Evolutionary conservation across 148 eudicot species (phyloP).

Genomic region (Camellia japonica): DNA sequence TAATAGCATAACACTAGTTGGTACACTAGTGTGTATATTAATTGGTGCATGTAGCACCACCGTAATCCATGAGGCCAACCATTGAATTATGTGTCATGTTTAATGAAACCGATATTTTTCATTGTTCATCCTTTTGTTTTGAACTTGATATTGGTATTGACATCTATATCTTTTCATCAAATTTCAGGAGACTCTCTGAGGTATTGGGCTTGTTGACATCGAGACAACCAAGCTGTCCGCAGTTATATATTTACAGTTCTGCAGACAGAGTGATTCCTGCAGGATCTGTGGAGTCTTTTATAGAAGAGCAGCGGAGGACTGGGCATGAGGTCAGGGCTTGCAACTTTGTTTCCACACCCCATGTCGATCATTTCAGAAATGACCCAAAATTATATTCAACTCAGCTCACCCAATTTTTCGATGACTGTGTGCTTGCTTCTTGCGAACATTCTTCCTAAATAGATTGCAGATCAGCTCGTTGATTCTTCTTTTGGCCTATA

Average conservation of each 20-base stretch:
- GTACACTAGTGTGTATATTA: no score
- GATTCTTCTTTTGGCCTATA: neutral
- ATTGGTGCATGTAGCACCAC: no score
- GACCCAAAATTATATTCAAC: slow-evolving; percentile 78
- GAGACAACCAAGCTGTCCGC: slow-evolving; percentile 87
- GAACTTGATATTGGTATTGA: neutral
- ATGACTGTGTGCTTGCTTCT: slow-evolving; percentile 67
- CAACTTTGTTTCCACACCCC: slow-evolving; percentile 87
- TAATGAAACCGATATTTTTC: neutral
- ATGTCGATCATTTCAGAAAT: slow-evolving; percentile 93
- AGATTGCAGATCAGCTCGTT: neutral
- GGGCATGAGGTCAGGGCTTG: slow-evolving; percentile 89
- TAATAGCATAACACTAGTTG: no score
- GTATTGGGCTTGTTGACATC: slow-evolving; percentile 65
- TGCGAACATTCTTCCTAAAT: slow-evolving; percentile 54
- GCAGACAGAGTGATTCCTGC: slow-evolving; percentile 93
- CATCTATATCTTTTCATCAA: neutral
- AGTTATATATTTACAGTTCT: slow-evolving; percentile 88
- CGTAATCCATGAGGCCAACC: neutral
- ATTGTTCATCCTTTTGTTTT: neutral
- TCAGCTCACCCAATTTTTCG: slow-evolving; percentile 81
- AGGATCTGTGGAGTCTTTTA: slow-evolving; percentile 74
- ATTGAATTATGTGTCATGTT: neutral
- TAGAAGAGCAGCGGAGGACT: slow-evolving; percentile 62
- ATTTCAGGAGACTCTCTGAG: slow-evolving; percentile 82